Evolutionary conservation across 75 land plant species (phyloP).

Genomic region (Pinus taeda): DNA sequence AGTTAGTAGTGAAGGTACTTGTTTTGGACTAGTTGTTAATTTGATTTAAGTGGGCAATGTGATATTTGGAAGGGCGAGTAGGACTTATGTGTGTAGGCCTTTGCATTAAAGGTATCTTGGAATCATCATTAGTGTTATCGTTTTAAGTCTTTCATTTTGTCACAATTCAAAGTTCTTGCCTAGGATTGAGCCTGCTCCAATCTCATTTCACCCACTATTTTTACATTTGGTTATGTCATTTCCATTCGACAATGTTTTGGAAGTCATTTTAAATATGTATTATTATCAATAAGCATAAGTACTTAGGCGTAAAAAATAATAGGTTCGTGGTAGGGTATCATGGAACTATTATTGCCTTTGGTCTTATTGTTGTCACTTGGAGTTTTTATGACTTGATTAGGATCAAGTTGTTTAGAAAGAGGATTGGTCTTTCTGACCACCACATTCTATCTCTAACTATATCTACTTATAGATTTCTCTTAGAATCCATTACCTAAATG

Average conservation of each 20-base stretch:
- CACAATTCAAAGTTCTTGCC: neutral
- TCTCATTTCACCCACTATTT: neutral
- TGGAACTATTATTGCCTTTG: neutral
- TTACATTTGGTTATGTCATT: neutral
- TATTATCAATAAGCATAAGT: neutral
- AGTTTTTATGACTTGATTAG: neutral
- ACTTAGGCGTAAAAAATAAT: no score
- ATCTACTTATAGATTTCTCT: neutral
- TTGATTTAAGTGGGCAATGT: neutral
- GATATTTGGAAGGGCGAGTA: neutral
- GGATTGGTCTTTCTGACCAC: neutral
- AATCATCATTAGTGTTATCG: neutral
- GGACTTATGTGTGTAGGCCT: neutral
- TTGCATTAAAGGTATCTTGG: neutral
- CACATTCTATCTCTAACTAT: neutral
- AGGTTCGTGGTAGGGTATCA: no score
- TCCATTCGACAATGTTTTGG: neutral
- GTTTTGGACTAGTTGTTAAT: neutral
- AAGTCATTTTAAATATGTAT: neutral
- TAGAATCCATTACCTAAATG: neutral
- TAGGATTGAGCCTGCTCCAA: neutral
- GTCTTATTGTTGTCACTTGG: neutral
- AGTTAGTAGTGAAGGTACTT: neutral
- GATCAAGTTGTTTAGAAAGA: neutral
- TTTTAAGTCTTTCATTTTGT: neutral